Conservation (phyloP, 1,284 basidiomycete species). For the Cryptococcus sp. region DNA sequence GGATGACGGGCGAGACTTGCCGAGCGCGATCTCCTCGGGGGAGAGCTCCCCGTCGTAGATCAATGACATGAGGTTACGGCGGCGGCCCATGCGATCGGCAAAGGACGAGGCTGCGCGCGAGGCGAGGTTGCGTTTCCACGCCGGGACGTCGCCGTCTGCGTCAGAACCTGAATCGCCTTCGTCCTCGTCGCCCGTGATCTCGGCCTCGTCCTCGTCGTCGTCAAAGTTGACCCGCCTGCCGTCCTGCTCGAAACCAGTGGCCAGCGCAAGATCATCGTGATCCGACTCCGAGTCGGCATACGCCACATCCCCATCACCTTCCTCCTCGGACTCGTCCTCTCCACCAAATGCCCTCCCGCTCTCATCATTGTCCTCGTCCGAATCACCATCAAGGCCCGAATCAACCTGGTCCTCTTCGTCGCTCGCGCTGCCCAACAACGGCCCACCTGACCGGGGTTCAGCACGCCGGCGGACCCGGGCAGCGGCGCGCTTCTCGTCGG, state of each 20-base stretch:
- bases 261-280: slow-evolving; percentile 46
- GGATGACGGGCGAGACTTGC: slow-evolving; percentile 45
- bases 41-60: slow-evolving; percentile 74
- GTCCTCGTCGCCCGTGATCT: slow-evolving; percentile 50
- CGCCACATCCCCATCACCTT: slow-evolving; percentile 53
- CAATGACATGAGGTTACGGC: slow-evolving; percentile 76
- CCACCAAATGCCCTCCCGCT: slow-evolving; percentile 35
- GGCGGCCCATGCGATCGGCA: slow-evolving; percentile 51
- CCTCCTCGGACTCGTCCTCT: slow-evolving; percentile 46
- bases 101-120: slow-evolving; percentile 60
- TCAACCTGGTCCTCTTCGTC: slow-evolving; percentile 44
- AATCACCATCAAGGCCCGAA: slow-evolving; percentile 42
- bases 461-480: slow-evolving; percentile 35
- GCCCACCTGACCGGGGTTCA: slow-evolving; percentile 39
- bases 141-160: slow-evolving; percentile 56
- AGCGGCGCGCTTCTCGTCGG: slow-evolving; percentile 6
- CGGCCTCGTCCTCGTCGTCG: slow-evolving; percentile 47
- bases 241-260: slow-evolving; percentile 50
- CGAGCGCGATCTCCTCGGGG: slow-evolving; percentile 66
- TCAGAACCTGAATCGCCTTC: slow-evolving; percentile 49
- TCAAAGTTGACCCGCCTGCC: slow-evolving; percentile 49
- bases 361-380: slow-evolving; percentile 45
- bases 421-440: slow-evolving; percentile 44
- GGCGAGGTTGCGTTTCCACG: slow-evolving; percentile 75
- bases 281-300: slow-evolving; percentile 76